Base-by-base conservation (phyloP, 2,329 filamentous ascomycete species). In the Phoma sp. region DNA sequence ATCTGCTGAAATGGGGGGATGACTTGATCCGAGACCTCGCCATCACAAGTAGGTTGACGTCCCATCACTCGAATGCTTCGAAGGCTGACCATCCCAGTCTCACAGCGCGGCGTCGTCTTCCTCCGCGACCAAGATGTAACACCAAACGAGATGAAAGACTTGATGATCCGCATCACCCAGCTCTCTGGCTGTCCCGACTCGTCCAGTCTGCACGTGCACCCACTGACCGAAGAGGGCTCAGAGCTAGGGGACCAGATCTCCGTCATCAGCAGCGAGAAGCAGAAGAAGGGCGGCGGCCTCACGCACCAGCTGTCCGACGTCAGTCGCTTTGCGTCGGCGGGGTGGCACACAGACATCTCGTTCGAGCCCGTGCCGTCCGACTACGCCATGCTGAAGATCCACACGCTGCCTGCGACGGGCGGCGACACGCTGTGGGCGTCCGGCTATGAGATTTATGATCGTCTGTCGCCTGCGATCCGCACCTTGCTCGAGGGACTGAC, bases 81-180 rank as follows among this genome's bases (percentile, higher is more conserved):
- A 43, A 27, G 21, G 21, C 32, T 43, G 15, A 13, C 43, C 22
- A 10, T 2, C 10, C 13, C 45, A 88, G 87, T 90, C 61, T 89
- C 87, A 1, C 83, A 85, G 56, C 83, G 88, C 0, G 87, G 87
- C 9, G 88, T 90, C 3, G 86, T 90, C 29, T 89, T 90, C 76
- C 88, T 90, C 75, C 83, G 87, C 19, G 81, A 83, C 27, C 88
- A 91, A 60, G 76, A 64, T 55, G 67, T 70, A 8, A 85, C 63
- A 78, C 81, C 66, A 73, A 89, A 33, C 82, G 80, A 60, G 82
- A 88, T 66, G 84, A 91, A 91, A 74, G 77, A 86, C 49, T 78
- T 91, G 0, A 84, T 84, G 31, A 78, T 85, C 12, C 79, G 81
- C 1, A 78, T 90, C 2, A 87, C 87, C 8, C 76, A 84, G 63